Evolutionary conservation across 495 filamentous ascomycete genomes (phyloP).

Genomic region (Bombardia bombarda): DNA sequence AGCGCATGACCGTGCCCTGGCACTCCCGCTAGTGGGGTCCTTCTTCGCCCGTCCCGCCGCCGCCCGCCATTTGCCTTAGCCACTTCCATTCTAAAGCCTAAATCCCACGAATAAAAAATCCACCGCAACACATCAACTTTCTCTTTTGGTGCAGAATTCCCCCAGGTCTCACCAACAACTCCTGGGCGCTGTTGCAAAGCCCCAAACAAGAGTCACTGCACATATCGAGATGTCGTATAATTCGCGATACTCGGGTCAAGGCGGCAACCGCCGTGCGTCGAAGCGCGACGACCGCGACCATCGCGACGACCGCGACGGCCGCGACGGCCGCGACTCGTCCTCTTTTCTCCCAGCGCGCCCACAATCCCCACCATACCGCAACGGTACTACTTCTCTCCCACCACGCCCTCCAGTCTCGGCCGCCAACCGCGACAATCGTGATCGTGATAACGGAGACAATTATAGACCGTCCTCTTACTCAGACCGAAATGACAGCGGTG

Average conservation of each 20-base stretch:
- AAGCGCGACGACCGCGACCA: conserved; percentile 1
- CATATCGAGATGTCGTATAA: conserved; percentile 3
- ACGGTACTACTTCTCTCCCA: background rate
- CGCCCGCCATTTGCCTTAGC: no score
- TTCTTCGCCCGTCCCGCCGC: no score
- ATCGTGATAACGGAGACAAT: conserved; percentile 4
- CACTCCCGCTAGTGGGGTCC: no score
- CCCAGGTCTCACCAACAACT: no score
- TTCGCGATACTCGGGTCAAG: conserved; percentile 1
- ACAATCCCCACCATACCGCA: background rate
- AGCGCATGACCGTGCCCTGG: no score
- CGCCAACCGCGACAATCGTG: conserved; percentile 1
- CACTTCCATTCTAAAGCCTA: no score
- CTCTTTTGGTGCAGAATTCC: no score
- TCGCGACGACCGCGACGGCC: conserved; percentile 3
- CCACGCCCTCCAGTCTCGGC: conserved; percentile 1
- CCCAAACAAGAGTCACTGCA: no score
- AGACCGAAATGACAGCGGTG: background rate
- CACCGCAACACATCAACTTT: no score
- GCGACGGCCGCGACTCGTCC: background rate
- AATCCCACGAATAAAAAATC: no score
- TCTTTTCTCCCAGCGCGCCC: conserved; percentile 1
- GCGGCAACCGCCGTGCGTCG: conserved; percentile 2
- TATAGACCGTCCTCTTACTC: conserved; percentile 10
- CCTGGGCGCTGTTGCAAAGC: no score